Evolutionary conservation across 441 rosid species (phyloP).

Genomic region (Capsella rubella): DNA sequence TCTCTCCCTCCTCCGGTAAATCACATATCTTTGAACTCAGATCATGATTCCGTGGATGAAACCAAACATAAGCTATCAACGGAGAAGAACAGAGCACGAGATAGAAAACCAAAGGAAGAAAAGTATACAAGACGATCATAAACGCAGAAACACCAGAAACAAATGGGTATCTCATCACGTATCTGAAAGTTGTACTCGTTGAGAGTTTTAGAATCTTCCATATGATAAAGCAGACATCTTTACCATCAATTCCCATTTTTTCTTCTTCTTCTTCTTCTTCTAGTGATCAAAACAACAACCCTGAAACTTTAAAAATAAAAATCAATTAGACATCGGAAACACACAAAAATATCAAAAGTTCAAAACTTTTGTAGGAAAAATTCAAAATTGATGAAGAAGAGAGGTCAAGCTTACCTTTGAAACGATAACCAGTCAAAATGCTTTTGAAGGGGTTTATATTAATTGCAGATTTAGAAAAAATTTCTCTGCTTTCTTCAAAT

Average conservation of each 20-base stretch:
- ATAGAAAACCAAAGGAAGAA: conserved; percentile 41
- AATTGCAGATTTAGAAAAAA: conserved; percentile 38
- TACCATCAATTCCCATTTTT: conserved; percentile 41
- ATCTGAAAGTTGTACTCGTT: conserved; percentile 26
- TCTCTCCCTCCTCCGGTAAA: not conserved
- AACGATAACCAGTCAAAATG: conserved; percentile 44
- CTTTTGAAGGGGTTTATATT: conserved; percentile 1
- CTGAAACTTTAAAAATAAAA: conserved; percentile 9
- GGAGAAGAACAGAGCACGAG: conserved; percentile 44
- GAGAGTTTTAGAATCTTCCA: conserved; percentile 34
- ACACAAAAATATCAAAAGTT: not conserved
- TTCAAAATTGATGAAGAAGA: conserved; percentile 23
- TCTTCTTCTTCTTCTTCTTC: not conserved
- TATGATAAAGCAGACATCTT: conserved; percentile 33
- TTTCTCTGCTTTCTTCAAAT: conserved; percentile 13
- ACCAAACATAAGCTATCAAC: conserved; percentile 30
- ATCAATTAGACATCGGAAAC: not conserved
- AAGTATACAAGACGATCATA: conserved; percentile 31
- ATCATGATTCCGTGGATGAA: conserved; percentile 25
- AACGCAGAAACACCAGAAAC: conserved; percentile 37
- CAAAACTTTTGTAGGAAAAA: not conserved
- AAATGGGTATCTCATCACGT: conserved; percentile 35
- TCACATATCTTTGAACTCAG: not conserved
- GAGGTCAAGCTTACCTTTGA: conserved; percentile 46
- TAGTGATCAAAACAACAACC: conserved; percentile 10